Conservation (phyloP, 2,329 filamentous ascomycete genomes). For the Zymoseptoria crescenta region DNA sequence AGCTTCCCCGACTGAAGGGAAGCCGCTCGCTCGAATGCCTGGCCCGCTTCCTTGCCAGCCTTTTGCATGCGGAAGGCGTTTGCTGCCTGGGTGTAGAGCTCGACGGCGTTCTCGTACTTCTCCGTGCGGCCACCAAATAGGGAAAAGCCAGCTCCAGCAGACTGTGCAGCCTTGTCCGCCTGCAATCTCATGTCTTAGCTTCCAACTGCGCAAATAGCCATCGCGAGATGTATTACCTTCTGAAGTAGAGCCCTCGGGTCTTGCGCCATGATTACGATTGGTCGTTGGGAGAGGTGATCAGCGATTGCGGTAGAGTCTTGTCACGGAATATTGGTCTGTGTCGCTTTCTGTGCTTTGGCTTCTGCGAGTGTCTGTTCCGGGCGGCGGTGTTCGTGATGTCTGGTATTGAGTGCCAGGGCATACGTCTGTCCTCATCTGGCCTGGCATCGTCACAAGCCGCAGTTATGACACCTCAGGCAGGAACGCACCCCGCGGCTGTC, state of each 20-base stretch:
- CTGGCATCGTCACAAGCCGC: neutral
- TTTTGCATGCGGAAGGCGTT: constrained; percentile 88
- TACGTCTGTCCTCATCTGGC: neutral
- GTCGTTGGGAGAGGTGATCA: neutral
- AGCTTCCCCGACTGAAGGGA: constrained; percentile 69
- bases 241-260: constrained; percentile 72
- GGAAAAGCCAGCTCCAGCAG: constrained; percentile 73
- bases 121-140: constrained; percentile 82
- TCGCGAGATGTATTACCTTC: constrained; percentile 49
- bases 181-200: constrained; percentile 33
- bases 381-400: neutral
- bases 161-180: constrained; percentile 76
- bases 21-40: constrained; percentile 79
- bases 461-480: neutral
- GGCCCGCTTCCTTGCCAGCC: constrained; percentile 75
- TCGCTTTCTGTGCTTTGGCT: neutral
- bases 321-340: neutral
- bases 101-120: constrained; percentile 83
- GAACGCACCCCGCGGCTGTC: neutral
- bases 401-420: neutral
- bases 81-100: constrained; percentile 78
- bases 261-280: constrained; percentile 52
- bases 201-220: constrained; percentile 7
- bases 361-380: neutral
- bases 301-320: neutral